A percentile compares a stretch with the other conserved stretches of the same genome.
Conservation (phyloP, 305 asterid genomes). For the Fraxinus nigra region DNA sequence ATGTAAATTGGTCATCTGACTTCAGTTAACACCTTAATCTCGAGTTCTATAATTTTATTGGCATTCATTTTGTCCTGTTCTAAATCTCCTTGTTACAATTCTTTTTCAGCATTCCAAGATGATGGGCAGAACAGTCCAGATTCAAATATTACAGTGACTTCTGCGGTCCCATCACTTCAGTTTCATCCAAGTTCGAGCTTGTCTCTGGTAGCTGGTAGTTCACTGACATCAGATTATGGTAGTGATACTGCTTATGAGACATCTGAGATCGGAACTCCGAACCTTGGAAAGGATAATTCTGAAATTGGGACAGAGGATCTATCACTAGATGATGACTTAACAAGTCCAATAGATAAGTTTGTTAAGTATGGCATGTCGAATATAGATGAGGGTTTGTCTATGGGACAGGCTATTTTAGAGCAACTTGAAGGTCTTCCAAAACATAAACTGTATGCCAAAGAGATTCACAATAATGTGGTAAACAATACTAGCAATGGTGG, state of each 20-base stretch:
- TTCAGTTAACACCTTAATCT: slow-evolving; percentile 21
- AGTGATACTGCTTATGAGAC: slow-evolving; percentile 91
- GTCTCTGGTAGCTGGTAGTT: slow-evolving; percentile 53
- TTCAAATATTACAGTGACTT: slow-evolving; percentile 43
- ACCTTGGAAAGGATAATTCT: slow-evolving; percentile 77
- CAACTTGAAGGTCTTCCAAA: slow-evolving; percentile 79
- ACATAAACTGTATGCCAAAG: slow-evolving; percentile 51
- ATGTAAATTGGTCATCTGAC: neutral
- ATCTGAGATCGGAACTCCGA: slow-evolving; percentile 81
- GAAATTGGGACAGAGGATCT: slow-evolving; percentile 77
- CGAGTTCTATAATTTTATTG: slow-evolving; percentile 12
- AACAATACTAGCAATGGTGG: slow-evolving; percentile 51
- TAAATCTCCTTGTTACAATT: slow-evolving; percentile 15
- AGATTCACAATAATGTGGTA: slow-evolving; percentile 31
- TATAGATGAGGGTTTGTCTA: slow-evolving; percentile 92
- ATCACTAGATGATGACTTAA: slow-evolving; percentile 59
- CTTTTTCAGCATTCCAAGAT: slow-evolving; percentile 79
- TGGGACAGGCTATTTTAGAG: slow-evolving; percentile 96
- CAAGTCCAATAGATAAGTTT: slow-evolving; percentile 83
- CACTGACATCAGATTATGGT: slow-evolving; percentile 81
- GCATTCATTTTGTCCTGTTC: slow-evolving; percentile 1
- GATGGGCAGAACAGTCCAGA: slow-evolving; percentile 57
- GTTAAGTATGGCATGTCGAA: slow-evolving; percentile 90
- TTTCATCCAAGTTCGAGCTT: slow-evolving; percentile 50
- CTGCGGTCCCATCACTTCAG: slow-evolving; percentile 43